Evolutionary conservation across 1,284 basidiomycete genomes (phyloP).

Genomic region (Ceratobasidium papillatum): DNA sequence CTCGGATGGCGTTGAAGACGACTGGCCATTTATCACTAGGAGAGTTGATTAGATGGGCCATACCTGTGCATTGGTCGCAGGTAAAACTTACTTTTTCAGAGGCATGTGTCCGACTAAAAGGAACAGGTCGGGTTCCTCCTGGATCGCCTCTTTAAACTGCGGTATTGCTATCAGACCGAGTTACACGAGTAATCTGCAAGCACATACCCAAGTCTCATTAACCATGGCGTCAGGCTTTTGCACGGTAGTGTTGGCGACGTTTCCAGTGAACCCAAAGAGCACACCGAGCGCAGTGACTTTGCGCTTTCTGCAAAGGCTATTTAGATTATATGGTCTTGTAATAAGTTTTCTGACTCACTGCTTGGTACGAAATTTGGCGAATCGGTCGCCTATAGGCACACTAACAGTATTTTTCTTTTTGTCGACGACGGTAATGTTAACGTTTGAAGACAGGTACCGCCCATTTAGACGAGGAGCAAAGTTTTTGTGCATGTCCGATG

Average conservation of each 20-base stretch:
- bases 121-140: constrained; percentile 84
- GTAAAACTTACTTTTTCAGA: constrained; percentile 20
- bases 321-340: background rate
- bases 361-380: constrained; percentile 76
- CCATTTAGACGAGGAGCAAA: constrained; percentile 77
- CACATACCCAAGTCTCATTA: constrained; percentile 62
- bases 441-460: constrained; percentile 84
- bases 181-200: background rate
- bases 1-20: constrained; percentile 77
- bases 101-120: constrained; percentile 67
- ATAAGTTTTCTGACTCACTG: constrained; percentile 60
- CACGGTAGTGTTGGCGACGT: constrained; percentile 72
- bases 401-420: constrained; percentile 59
- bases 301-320: constrained; percentile 60
- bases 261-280: constrained; percentile 76
- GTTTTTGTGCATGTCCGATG: constrained; percentile 80
- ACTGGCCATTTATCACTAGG: constrained; percentile 55
- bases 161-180: background rate
- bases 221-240: constrained; percentile 78
- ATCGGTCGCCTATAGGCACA: constrained; percentile 73
- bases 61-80: background rate
- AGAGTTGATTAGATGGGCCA: background rate
- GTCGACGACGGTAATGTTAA: constrained; percentile 77
- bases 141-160: constrained; percentile 79
- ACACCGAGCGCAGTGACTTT: constrained; percentile 82